Base-by-base conservation (phyloP, 2,329 filamentous ascomycete species). In the Colletotrichum lini region DNA sequence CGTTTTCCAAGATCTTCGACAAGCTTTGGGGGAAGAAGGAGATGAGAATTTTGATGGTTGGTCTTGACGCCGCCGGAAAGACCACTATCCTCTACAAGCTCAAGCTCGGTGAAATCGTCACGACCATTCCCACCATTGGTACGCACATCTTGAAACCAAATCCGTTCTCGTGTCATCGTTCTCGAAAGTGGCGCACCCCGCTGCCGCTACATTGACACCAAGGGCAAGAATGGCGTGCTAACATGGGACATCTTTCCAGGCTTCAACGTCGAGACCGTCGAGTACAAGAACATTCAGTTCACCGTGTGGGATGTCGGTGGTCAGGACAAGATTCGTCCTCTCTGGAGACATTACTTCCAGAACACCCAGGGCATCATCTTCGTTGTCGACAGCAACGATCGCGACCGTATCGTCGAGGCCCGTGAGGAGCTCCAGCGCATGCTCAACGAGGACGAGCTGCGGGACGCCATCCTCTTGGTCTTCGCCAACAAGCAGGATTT, bases 401-500 rank as follows among this genome's bases (percentile, higher is more conserved):
- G 95, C 83, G 95, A 97, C 85, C 95, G 96, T 91, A 93, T 99
- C 80, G 93, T 96, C 78, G 96, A 99, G 89, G 96, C 96, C 80
- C 92, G 94, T 75, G 95, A 97, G 85, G 96, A 99, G 86, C 89
- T 99, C 81, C 94, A 97, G 85, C 93, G 96, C 84, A 99, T 99
- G 91, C 91, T 99, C 84, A 97, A 98, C 87, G 96, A 99, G 86
- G 94, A 98, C 77, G 96, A 99, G 89, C 94, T 99, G 85, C 94
- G 96, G 83, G 96, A 99, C 83, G 96, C 96, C 77, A 92, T 98
- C 79, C 91, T 99, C 78, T 88, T 99, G 80, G 96, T 99, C 80
- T 99, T 99, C 81, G 96, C 96, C 86, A 99, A 99, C 92, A 99
- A 99, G 90, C 96, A 99, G 90, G 96, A 99, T 95, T 88, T 98